Conservation (phyloP, 2,329 filamentous ascomycete species). For the Venturia pyrina region DNA sequence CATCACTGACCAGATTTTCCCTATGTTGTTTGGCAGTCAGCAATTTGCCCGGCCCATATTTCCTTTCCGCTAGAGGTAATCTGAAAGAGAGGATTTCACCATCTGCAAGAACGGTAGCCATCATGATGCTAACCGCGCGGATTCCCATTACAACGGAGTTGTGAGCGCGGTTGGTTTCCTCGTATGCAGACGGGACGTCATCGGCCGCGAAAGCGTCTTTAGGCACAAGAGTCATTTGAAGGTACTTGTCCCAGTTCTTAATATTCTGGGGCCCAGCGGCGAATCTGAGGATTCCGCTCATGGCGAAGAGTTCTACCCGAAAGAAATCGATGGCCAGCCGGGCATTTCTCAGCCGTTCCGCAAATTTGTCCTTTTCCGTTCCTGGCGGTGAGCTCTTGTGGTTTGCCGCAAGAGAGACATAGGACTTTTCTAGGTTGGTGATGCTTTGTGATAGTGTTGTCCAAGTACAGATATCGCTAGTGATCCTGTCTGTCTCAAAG, state of each 20-base stretch:
- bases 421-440: neutral
- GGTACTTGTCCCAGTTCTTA: too few relatives aligned
- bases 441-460: neutral
- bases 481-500: neutral
- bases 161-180: too few relatives aligned
- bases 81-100: neutral
- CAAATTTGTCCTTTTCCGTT: neutral
- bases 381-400: neutral
- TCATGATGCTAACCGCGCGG: neutral
- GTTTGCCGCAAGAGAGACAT: neutral
- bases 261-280: neutral
- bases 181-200: too few relatives aligned
- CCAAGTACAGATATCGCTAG: neutral
- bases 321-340: neutral
- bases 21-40: neutral
- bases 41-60: neutral
- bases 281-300: neutral
- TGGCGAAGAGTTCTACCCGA: too few relatives aligned
- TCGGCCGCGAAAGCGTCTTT: too few relatives aligned
- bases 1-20: neutral
- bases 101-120: neutral
- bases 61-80: neutral
- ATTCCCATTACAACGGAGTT: too few relatives aligned
- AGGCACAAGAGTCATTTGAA: too few relatives aligned
- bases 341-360: neutral